Evolutionary conservation across 73 alveolate genomes (phyloP).

Genomic region (Blepharisma stoltei): DNA sequence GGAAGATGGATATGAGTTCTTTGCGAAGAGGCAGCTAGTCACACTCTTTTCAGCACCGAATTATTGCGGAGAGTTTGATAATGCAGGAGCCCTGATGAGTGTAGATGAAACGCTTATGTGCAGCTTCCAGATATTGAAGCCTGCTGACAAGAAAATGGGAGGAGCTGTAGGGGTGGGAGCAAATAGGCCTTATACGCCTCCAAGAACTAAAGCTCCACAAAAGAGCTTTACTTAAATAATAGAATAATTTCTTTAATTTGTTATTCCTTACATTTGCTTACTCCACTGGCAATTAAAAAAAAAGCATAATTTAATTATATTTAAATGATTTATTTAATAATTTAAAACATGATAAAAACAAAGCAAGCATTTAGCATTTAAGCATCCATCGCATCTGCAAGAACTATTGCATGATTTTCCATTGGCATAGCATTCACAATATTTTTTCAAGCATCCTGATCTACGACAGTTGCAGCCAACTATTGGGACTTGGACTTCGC

Average conservation of each 20-base stretch:
- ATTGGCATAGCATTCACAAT: background rate
- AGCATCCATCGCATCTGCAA: constrained; percentile 13
- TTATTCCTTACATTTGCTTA: too few relatives aligned
- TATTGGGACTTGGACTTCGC: background rate
- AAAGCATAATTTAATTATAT: too few relatives aligned
- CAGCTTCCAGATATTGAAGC: constrained; percentile 89
- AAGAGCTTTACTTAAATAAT: too few relatives aligned
- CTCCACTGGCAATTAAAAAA: too few relatives aligned
- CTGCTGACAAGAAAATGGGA: constrained; percentile 54
- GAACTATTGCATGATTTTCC: background rate
- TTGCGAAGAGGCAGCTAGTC: constrained; percentile 90
- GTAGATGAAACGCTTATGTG: constrained; percentile 93
- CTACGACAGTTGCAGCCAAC: background rate
- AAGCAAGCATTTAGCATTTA: too few relatives aligned
- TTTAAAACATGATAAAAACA: too few relatives aligned
- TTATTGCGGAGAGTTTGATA: constrained; percentile 97
- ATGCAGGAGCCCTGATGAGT: constrained; percentile 93
- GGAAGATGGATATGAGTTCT: constrained; percentile 96
- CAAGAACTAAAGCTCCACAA: too few relatives aligned
- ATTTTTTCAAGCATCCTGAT: background rate
- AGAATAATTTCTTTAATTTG: too few relatives aligned
- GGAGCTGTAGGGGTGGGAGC: too few relatives aligned
- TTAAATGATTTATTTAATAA: too few relatives aligned
- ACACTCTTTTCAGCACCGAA: constrained; percentile 93
- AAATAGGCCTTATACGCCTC: too few relatives aligned